These are phyloP conservation scores for Arachis hypogaea DNA, from an alignment of 306 rosid species.

Conservation along the genomic window DNA sequence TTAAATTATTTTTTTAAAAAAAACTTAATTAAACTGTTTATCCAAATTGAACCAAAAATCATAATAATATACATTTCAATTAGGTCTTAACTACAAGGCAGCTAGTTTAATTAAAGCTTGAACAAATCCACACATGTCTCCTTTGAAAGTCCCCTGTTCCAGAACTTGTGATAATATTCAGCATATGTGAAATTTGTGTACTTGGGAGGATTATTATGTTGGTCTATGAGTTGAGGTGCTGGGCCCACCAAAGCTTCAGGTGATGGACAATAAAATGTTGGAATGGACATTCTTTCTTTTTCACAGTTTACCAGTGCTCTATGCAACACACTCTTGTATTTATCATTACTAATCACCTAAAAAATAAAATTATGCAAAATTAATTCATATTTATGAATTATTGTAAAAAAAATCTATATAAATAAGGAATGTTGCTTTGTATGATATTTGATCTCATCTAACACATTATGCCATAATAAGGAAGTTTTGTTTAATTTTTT, in stretches of 20 bases:
- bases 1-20: no score
- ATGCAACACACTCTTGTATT: slow-evolving; percentile 88
- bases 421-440: neutral
- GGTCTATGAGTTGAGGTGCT: slow-evolving; percentile 51
- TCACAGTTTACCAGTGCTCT: slow-evolving; percentile 73
- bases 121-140: slow-evolving; percentile 44
- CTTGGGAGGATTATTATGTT: slow-evolving; percentile 45
- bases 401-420: no score
- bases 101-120: slow-evolving; percentile 6
- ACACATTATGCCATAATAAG: no score
- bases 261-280: slow-evolving; percentile 83
- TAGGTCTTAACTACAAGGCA: no score
- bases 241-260: slow-evolving; percentile 67
- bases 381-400: neutral
- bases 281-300: slow-evolving; percentile 74
- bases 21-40: no score
- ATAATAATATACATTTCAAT: no score
- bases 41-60: no score
- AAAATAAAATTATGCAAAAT: slow-evolving; percentile 1
- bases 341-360: slow-evolving; percentile 55
- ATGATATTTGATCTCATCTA: neutral
- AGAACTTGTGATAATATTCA: slow-evolving; percentile 72
- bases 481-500: no score
- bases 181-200: slow-evolving; percentile 58
- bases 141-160: slow-evolving; percentile 64